Percentiles rank a stretch among this genome's conserved stretches.
These are phyloP conservation scores for Solanum clarkiae DNA, from an alignment of 257 asterid species.

Conservation along the genomic window DNA sequence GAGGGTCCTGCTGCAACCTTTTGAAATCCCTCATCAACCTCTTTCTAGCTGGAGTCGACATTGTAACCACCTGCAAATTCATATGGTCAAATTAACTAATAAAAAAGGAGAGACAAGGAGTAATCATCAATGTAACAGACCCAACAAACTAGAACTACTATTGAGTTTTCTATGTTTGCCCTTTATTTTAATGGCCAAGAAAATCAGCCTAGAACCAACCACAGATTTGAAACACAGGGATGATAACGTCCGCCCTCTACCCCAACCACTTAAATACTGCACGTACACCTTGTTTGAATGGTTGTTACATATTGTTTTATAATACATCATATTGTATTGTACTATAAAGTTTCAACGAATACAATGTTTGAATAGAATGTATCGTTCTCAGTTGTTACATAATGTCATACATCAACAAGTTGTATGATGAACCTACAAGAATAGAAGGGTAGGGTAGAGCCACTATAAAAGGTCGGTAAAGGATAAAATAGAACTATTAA, in stretches of 20 bases:
- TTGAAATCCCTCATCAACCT: conserved; percentile 80
- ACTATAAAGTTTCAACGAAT: too few species aligned
- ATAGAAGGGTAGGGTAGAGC: too few species aligned
- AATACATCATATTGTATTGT: too few species aligned
- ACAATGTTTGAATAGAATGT: too few species aligned
- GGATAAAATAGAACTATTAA: too few species aligned
- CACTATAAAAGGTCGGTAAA: too few species aligned
- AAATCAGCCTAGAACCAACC: neutral
- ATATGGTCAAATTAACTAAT: neutral
- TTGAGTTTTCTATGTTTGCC: neutral
- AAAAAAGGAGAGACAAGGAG: neutral
- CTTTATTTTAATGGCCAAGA: neutral
- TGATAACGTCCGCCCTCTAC: neutral
- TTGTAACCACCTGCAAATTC: conserved; percentile 22
- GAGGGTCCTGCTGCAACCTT: conserved; percentile 79
- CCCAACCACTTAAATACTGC: neutral
- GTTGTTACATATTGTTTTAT: too few species aligned
- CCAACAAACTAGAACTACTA: neutral
- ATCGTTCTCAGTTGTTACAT: too few species aligned
- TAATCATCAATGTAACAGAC: neutral
- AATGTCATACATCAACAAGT: too few species aligned
- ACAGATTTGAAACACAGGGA: neutral
- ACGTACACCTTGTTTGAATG: too few species aligned
- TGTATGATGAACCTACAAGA: too few species aligned
- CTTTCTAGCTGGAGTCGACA: conserved; percentile 78